A percentile compares a stretch with the other conserved stretches of the same genome.
phyloP scores from a whole-genome alignment of 331 rosid species.

The Acacia pycnantha region DNA sequence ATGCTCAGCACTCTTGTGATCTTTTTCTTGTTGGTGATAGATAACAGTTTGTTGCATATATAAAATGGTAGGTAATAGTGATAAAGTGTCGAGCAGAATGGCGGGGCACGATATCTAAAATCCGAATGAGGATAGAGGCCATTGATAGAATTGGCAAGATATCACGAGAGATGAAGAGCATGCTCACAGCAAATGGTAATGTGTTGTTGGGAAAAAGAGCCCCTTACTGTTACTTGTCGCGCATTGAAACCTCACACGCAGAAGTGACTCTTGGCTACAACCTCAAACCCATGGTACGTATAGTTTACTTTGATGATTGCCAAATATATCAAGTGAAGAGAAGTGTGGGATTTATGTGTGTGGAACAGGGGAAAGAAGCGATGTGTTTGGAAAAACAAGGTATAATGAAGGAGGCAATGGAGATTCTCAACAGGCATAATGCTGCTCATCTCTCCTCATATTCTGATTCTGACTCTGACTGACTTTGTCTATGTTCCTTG shows the following conservation, averaged over 20 bases:
- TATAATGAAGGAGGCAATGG: too few relatives aligned
- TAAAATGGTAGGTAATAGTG: constrained; percentile 64
- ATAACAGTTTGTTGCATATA: background rate
- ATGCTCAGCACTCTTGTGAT: background rate
- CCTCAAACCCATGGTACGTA: too few relatives aligned
- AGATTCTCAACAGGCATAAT: too few relatives aligned
- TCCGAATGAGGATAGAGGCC: constrained; percentile 66
- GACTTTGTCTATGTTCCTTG: too few relatives aligned
- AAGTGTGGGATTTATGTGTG: too few relatives aligned
- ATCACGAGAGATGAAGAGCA: constrained; percentile 56
- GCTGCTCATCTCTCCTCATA: too few relatives aligned
- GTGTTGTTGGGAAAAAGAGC: constrained; percentile 77
- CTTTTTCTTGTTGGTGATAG: background rate
- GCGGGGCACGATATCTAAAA: constrained; percentile 54
- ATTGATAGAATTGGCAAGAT: constrained; percentile 59
- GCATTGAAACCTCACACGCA: constrained; percentile 26
- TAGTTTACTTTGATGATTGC: too few relatives aligned
- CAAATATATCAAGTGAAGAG: too few relatives aligned
- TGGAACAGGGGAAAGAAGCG: too few relatives aligned
- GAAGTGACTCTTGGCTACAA: too few relatives aligned
- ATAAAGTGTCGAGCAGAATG: constrained; percentile 82
- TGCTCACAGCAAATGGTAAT: constrained; percentile 63
- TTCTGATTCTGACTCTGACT: too few relatives aligned
- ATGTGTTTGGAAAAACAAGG: too few relatives aligned
- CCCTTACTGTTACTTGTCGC: constrained; percentile 81